Base-by-base conservation (phyloP, 345 rosid species). In the Euphorbia lathyris region DNA sequence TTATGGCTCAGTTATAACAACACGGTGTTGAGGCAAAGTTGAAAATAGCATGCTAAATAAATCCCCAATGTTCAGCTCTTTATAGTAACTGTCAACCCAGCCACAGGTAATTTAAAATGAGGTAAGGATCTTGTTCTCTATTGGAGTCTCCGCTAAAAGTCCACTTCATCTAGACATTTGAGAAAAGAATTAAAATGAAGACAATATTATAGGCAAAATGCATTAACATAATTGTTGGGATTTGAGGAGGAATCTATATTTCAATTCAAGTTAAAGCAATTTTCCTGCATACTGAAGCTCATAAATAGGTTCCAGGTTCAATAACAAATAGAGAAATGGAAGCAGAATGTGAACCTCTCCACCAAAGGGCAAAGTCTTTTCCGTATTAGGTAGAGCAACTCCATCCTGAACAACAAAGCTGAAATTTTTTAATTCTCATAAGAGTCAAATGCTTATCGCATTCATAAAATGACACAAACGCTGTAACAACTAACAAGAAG, bases 301-400 rank as follows among this genome's bases (percentile, higher is more conserved):
- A 32, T 65, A 66, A 40, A 62, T 45, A 55, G 67, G 25, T 34
- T 75, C 9, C 34, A 9, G 11, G 60, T 34, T 38, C 40, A 40
- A 62, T 47, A 72, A 45, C 45, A 48, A 68, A 20, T 23, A 56
- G 51, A 79, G 72, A 72, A 13, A 48, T 20, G 52, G 75, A 70
- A 69, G 58, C 50, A 79, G 71, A 67, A 65, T 66, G 20, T 73
- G 58, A 55, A 90, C 99, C 85, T 95, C 99, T 85, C 99, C 98
- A 66, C 99, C 99, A 71, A 90, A 92, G 58, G 96, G 92, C 66
- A 95, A 78, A 68, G 88, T 90, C 86, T 95, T 90, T 79, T 88
- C 97, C 22, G 97, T 88, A 84, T 85, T 82, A 71, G 97, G 97
- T 82, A 95, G 73, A 71, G 97, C 84, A 73, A 87, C 96, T 74